phyloP scores from a whole-genome alignment of 306 rosid genomes.

The Adenanthera pavonina region DNA sequence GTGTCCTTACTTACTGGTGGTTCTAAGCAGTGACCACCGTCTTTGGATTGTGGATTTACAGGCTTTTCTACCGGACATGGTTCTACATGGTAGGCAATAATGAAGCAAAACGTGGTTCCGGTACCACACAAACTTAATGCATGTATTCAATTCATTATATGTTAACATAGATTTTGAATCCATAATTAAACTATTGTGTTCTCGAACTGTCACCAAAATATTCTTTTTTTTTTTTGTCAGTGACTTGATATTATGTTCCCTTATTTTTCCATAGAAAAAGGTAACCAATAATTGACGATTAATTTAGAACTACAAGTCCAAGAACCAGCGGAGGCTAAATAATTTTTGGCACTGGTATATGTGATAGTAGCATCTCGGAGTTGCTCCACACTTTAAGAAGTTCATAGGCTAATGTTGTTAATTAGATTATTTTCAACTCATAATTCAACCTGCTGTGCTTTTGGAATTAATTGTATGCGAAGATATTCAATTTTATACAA shows the following conservation, averaged over 20 bases:
- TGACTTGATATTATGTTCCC: neutral
- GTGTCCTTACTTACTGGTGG: constrained; percentile 34
- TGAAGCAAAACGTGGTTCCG: constrained; percentile 17
- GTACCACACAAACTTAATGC: neutral
- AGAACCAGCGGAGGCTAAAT: constrained; percentile 8
- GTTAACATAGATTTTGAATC: constrained; percentile 12
- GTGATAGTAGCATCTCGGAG: neutral
- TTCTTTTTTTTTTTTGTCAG: neutral
- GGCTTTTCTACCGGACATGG: neutral
- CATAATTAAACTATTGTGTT: neutral
- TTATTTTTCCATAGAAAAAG: neutral
- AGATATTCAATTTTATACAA: neutral
- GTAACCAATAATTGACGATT: constrained; percentile 31
- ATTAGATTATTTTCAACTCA: constrained; percentile 29
- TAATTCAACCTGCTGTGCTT: neutral
- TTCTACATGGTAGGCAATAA: constrained; percentile 6
- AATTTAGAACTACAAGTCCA: neutral
- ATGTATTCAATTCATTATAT: neutral
- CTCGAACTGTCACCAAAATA: constrained; percentile 1
- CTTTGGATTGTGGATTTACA: neutral
- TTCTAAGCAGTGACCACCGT: constrained; percentile 17
- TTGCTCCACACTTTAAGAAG: neutral
- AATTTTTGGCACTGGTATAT: neutral
- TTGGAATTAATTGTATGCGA: neutral
- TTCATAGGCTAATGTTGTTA: constrained; percentile 1